phyloP scores from a whole-genome alignment of 495 filamentous ascomycete species.

The Trypethelium eluteriae region DNA sequence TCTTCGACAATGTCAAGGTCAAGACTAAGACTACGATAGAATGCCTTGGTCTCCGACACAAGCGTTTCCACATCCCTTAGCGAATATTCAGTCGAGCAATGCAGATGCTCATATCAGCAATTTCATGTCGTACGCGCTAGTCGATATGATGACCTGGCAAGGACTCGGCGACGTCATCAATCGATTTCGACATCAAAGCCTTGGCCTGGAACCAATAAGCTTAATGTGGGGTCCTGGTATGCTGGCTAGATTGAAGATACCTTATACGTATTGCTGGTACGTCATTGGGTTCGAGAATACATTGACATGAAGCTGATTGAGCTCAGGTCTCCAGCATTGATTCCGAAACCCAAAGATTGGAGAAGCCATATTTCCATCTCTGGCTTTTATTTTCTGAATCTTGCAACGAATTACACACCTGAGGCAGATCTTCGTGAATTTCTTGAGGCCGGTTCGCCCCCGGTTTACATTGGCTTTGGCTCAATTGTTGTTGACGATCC shows the following conservation, averaged over 20 bases:
- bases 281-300: background rate
- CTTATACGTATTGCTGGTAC: constrained; percentile 56
- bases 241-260: constrained; percentile 43
- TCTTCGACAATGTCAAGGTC: background rate
- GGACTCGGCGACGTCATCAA: constrained; percentile 58
- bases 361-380: constrained; percentile 49
- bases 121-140: constrained; percentile 52
- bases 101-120: constrained; percentile 45
- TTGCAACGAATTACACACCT: constrained; percentile 46
- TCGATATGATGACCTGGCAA: constrained; percentile 63
- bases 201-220: constrained; percentile 48
- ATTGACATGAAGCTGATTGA: background rate
- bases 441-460: constrained; percentile 46
- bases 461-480: constrained; percentile 63
- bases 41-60: constrained; percentile 53
- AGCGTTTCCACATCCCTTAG: constrained; percentile 51
- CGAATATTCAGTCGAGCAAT: constrained; percentile 45
- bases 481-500: constrained; percentile 59
- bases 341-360: constrained; percentile 59
- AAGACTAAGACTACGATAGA: constrained; percentile 13
- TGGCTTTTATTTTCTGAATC: constrained; percentile 55
- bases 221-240: constrained; percentile 44
- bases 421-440: constrained; percentile 45
- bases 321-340: constrained; percentile 48
- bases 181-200: constrained; percentile 41